Base-by-base conservation (phyloP, 495 filamentous ascomycete species). In the Penicillium robsamsonii region DNA sequence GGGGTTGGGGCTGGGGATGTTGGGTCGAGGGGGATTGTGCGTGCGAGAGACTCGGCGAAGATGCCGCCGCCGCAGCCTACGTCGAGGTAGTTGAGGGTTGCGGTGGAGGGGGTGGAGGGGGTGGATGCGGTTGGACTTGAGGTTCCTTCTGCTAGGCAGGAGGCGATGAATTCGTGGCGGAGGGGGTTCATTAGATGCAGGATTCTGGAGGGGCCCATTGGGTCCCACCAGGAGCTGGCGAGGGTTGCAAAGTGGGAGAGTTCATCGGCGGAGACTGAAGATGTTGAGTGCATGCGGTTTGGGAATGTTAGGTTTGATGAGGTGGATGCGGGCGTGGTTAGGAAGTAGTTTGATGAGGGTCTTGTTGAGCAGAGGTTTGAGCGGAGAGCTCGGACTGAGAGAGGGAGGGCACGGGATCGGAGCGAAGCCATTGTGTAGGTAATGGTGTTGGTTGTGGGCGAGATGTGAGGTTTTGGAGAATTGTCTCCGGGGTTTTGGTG, bases 101-200 rank as follows among this genome's bases (percentile, higher is more conserved):
- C 65, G 60, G 57, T 45, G 29, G 47, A 49, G 51, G 47, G 13
- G 60, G 57, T 45, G 29, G 47, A 49, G 51, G 47, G 13, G 20
- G 38, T 22, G n/a, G 25, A 46, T 43, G 43, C 59, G 68, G 66
- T 35, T 17, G n/a, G 35, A 15, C 8, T 11, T 38, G 50, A 4
- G 22, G 50, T 30, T 27, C 65, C 67, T 41, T 75, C 74, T 60
- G 79, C 70, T 56, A 81, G 85, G 62, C 92, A 96, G 35, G 76
- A 69, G 3, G 75, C 72, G 70, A 98, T 94, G 76, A 97, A 97
- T 66, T 91, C 86, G 71, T 97, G 91, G 31, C 94, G 91, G 41
- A 95, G 84, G 10, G 95, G 94, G 77, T 98, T 97, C 94, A 98
- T 97, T 46, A 95, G 86, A 71, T 97, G 95, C 2, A 98, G 86